phyloP scores from a whole-genome alignment of 805 yeast species.

The Yarrowia divulgata region DNA sequence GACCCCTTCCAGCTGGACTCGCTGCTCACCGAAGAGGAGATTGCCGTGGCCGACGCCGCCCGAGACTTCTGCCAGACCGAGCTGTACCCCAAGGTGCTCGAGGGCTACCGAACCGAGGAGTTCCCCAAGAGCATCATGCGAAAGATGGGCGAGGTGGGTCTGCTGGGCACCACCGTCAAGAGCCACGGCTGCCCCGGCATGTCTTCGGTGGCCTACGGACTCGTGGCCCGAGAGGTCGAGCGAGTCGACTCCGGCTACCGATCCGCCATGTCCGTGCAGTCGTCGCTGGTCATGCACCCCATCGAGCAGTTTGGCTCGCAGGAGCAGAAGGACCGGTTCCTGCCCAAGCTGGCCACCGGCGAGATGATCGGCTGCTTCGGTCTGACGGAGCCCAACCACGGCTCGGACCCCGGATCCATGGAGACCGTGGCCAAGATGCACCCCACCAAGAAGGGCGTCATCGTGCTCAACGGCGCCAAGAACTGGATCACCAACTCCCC shows the following conservation, averaged over 20 bases:
- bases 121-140: constrained; percentile 51
- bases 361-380: constrained; percentile 66
- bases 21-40: constrained; percentile 53
- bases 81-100: constrained; percentile 53
- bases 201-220: constrained; percentile 55
- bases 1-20: constrained; percentile 52
- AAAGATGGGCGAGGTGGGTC: constrained; percentile 55
- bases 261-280: constrained; percentile 56
- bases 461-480: constrained; percentile 53
- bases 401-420: constrained; percentile 65
- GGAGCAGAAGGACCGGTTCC: constrained; percentile 53
- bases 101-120: constrained; percentile 53
- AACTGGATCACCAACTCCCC: constrained; percentile 58
- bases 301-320: constrained; percentile 53
- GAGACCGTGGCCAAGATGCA: constrained; percentile 60
- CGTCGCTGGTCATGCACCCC: constrained; percentile 57
- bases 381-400: constrained; percentile 70
- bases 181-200: constrained; percentile 56
- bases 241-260: constrained; percentile 56
- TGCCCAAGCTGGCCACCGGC: constrained; percentile 54
- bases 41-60: constrained; percentile 52
- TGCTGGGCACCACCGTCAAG: constrained; percentile 53
- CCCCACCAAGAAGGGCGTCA: constrained; percentile 54
- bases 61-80: constrained; percentile 52
- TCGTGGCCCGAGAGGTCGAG: constrained; percentile 56